Percentiles rank a stretch among this genome's conserved stretches.
Conservation (phyloP, 805 yeast species). For the Candida bentonensis region DNA sequence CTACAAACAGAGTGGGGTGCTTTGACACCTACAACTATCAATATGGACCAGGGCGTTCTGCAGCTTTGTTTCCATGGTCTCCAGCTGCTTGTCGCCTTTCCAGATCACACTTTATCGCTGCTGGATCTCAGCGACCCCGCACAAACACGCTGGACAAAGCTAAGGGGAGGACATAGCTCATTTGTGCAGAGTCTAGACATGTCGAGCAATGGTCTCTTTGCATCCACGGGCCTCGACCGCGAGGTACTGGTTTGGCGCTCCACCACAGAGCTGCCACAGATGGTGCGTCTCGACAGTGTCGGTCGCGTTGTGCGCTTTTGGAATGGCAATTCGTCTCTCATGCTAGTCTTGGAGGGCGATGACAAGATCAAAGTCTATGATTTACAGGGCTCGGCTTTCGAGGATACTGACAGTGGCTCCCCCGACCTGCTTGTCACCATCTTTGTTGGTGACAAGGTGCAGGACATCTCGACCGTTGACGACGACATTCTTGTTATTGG, state of each 20-base stretch:
- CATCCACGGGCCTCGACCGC: neutral
- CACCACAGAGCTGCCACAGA: neutral
- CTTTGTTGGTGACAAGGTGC: neutral
- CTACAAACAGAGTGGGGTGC: neutral
- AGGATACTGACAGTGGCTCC: neutral
- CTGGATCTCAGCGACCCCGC: neutral
- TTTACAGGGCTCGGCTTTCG: neutral
- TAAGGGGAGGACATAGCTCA: neutral
- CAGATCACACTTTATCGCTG: neutral
- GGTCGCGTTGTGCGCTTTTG: slow-evolving; percentile 1
- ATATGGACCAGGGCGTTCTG: neutral
- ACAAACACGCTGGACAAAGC: neutral
- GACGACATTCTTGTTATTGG: neutral
- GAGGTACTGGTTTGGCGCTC: slow-evolving; percentile 1
- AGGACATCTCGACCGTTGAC: neutral
- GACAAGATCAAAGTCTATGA: neutral
- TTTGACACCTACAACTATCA: neutral
- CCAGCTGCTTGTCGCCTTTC: neutral
- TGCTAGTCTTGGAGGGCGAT: neutral
- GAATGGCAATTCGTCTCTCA: neutral
- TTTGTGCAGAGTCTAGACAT: neutral
- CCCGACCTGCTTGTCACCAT: neutral
- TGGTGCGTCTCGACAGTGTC: neutral
- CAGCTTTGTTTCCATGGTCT: neutral
- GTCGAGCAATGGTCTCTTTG: neutral